Evolutionary conservation across 257 asterid genomes (phyloP).

Genomic region (Voacanga thouarsii): DNA sequence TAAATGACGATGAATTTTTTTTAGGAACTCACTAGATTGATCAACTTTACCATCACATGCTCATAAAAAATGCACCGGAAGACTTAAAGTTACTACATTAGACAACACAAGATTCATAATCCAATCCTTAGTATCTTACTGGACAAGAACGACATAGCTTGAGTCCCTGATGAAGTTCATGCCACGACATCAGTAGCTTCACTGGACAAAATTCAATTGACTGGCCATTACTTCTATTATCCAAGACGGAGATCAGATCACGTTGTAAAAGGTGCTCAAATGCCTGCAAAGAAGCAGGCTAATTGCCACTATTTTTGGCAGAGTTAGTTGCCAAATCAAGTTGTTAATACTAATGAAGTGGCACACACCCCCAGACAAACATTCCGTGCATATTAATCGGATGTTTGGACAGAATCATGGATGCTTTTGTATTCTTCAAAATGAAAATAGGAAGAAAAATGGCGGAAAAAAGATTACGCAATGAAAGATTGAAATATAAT

Average conservation of each 20-base stretch:
- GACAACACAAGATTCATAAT: neutral
- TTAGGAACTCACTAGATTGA: neutral
- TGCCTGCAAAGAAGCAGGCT: constrained; percentile 46
- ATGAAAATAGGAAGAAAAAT: neutral
- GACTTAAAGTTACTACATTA: neutral
- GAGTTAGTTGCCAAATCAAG: neutral
- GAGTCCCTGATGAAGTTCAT: constrained; percentile 73
- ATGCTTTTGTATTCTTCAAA: constrained; percentile 78
- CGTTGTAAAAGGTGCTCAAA: constrained; percentile 91
- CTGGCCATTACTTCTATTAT: constrained; percentile 67
- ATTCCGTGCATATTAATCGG: constrained; percentile 69
- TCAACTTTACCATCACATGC: neutral
- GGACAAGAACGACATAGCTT: constrained; percentile 77
- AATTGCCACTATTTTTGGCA: neutral
- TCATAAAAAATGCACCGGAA: neutral
- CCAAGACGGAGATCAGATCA: constrained; percentile 65
- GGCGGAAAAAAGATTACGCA: neutral
- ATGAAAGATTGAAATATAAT: neutral
- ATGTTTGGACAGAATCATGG: constrained; percentile 58
- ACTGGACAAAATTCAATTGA: constrained; percentile 82
- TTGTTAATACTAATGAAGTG: constrained; percentile 13
- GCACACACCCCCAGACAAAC: constrained; percentile 80
- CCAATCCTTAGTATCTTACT: constrained; percentile 17
- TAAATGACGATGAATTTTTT: neutral
- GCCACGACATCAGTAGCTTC: constrained; percentile 64